Evolutionary conservation across 2,329 filamentous ascomycete species (phyloP), one percentile per base, ranked within the genome.

Genomic region (Falciphora oryzae): DNA sequence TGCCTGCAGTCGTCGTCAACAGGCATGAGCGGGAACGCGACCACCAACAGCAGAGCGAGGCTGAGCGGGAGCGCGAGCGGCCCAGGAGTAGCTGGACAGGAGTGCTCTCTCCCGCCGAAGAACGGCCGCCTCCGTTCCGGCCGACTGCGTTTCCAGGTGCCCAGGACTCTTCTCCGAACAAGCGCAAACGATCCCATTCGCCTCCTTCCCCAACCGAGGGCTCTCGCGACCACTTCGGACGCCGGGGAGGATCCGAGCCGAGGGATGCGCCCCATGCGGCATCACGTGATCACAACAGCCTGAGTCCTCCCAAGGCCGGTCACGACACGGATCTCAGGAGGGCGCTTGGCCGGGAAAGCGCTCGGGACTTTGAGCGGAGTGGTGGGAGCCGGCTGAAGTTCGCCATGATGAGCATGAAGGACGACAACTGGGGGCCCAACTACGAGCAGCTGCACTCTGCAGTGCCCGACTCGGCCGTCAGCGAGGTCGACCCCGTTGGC

Each of bases 151-250:
- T 81, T 69, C 68, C 79, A 7, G 79, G 82, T 38, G 71, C 73
- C n/a, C 83, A 87, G 50, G 32, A 32, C n/a, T 10, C 44, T 53
- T 73, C 71, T 22, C 76, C 82, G 25, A 82, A 86, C 70, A 89
- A 89, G 75, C 85, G 87, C 71, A 94, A 92, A 75, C 85, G 90
- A 66, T 92, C 90, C 8, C 78, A 81, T 59, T 91, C 89, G 7
- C 74, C 79, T 16, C 35, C 35, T 4, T 38, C 35, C 4, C 35
- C 35, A 18, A 18, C 35, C 53, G 88, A 88, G 65, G 74, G 73
- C 8, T 73, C 76, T 64, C 76, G 77, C 35, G 35, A 29, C 7
- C 25, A 29, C 44, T 28, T 44, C 16, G 28, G n/a, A 8, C 60
- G 38, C n/a, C n/a, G 60, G 14, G n/a, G 50, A 62, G 29, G 25